A percentile compares a stretch with the other conserved stretches of the same genome.
Conservation (phyloP, 129 eudicot genomes). For the Logfia minima region DNA sequence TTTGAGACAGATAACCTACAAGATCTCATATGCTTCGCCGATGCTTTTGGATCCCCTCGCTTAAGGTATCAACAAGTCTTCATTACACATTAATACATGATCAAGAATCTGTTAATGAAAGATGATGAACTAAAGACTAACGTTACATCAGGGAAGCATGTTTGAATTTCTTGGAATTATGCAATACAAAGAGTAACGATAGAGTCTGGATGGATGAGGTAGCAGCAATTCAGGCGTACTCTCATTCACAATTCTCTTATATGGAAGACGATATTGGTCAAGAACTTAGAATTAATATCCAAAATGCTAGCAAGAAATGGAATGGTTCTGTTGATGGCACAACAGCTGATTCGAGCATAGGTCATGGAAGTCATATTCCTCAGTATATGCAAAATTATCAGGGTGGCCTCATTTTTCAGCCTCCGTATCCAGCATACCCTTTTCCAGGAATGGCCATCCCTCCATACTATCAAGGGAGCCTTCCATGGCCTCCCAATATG, state of each 20-base stretch:
- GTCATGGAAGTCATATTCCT: slow-evolving; percentile 48
- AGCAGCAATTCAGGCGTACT: slow-evolving; percentile 72
- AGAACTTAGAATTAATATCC: slow-evolving; percentile 39
- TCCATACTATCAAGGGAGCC: slow-evolving; percentile 53
- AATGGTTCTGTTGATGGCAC: slow-evolving; percentile 39
- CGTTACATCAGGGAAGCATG: slow-evolving; percentile 74
- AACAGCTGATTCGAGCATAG: slow-evolving; percentile 35
- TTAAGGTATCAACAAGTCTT: slow-evolving; percentile 51
- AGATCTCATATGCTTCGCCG: slow-evolving; percentile 67
- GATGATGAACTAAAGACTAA: neutral
- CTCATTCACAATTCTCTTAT: slow-evolving; percentile 46
- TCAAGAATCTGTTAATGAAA: slow-evolving; percentile 13
- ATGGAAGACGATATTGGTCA: slow-evolving; percentile 39
- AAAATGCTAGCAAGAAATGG: slow-evolving; percentile 31
- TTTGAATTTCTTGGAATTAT: slow-evolving; percentile 59
- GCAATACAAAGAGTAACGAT: slow-evolving; percentile 65
- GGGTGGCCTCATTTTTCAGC: slow-evolving; percentile 44
- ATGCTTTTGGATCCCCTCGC: slow-evolving; percentile 87
- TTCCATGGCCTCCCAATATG: slow-evolving; percentile 48
- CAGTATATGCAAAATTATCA: slow-evolving; percentile 55
- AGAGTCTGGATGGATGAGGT: slow-evolving; percentile 71
- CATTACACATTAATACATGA: slow-evolving; percentile 3
- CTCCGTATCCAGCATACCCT: slow-evolving; percentile 63
- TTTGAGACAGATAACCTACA: slow-evolving; percentile 61
- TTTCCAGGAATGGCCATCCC: slow-evolving; percentile 54